These are phyloP conservation scores for Emydomyces testavorans DNA, from an alignment of 2,329 filamentous ascomycete genomes.

Conservation along the genomic window DNA sequence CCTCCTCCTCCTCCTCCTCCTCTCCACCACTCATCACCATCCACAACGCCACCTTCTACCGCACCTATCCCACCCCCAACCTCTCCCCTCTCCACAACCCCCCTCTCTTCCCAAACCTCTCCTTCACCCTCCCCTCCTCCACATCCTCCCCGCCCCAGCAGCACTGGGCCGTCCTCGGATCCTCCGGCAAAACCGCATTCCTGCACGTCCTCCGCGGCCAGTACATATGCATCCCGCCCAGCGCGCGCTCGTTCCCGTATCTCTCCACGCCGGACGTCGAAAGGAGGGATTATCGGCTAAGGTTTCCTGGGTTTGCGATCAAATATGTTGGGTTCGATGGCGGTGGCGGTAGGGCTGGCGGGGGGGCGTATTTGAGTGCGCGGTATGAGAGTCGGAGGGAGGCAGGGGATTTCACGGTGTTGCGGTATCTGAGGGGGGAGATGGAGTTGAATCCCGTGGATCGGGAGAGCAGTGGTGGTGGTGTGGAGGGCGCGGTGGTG, in stretches of 20 bases:
- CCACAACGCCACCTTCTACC: slow-evolving; percentile 70
- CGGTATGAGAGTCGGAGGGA: slow-evolving; percentile 83
- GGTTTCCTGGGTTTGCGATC: slow-evolving; percentile 56
- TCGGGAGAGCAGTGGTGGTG: slow-evolving; percentile 28
- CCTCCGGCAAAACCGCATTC: slow-evolving; percentile 70
- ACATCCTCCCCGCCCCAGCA: slow-evolving; percentile 26
- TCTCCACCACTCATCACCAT: slow-evolving; percentile 55
- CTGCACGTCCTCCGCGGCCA: slow-evolving; percentile 67
- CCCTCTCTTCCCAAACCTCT: slow-evolving; percentile 60
- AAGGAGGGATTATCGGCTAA: slow-evolving; percentile 39
- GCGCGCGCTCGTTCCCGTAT: slow-evolving; percentile 65
- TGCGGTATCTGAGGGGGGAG: slow-evolving; percentile 69
- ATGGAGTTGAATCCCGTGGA: slow-evolving; percentile 68
- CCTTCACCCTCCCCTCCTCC: slow-evolving; percentile 50
- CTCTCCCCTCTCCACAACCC: slow-evolving; percentile 47
- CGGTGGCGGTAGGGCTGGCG: slow-evolving; percentile 46
- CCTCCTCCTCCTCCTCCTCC: slow-evolving; percentile 13
- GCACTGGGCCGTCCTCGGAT: slow-evolving; percentile 76
- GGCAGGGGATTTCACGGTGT: slow-evolving; percentile 73
- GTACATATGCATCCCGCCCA: slow-evolving; percentile 63
- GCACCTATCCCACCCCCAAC: slow-evolving; percentile 51
- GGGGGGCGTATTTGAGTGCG: slow-evolving; percentile 74
- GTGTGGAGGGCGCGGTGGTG: slow-evolving; percentile 38
- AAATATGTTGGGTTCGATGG: slow-evolving; percentile 84
- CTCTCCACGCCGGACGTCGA: slow-evolving; percentile 54